A percentile compares a stretch with the other conserved stretches of the same genome.
These are phyloP conservation scores for Hymenoscyphus scutula DNA, from an alignment of 2,329 filamentous ascomycete genomes.

Conservation along the genomic window DNA sequence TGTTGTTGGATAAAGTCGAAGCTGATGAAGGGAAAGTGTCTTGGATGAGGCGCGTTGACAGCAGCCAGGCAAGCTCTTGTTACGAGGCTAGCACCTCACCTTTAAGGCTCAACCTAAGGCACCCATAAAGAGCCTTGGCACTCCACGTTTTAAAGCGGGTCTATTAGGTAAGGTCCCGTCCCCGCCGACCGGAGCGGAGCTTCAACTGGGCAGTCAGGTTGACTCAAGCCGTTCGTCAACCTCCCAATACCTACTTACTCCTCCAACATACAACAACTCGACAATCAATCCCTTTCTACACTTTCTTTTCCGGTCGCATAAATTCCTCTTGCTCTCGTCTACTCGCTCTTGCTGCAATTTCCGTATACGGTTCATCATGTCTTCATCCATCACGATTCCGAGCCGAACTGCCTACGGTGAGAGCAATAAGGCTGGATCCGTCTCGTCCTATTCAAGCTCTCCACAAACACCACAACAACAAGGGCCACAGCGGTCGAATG, in stretches of 20 bases:
- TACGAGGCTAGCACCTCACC: conserved; percentile 1
- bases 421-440: conserved; percentile 47
- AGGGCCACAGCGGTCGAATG: conserved; percentile 44
- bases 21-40: conserved; percentile 3
- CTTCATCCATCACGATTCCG: conserved; percentile 69
- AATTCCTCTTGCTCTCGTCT: conserved; percentile 3
- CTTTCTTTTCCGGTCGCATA: neutral
- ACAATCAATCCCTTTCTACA: conserved; percentile 3
- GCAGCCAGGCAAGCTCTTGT: conserved; percentile 9
- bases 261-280: neutral
- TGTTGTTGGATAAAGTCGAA: conserved; percentile 1
- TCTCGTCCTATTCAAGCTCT: conserved; percentile 58
- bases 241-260: neutral
- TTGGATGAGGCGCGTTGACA: neutral
- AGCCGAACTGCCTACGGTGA: conserved; percentile 41
- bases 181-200: neutral
- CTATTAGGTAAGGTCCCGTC: neutral
- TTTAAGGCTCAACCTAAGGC: neutral
- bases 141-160: neutral
- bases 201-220: too few relatives aligned
- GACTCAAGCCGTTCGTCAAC: conserved; percentile 7
- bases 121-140: neutral
- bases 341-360: neutral
- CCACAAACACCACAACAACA: conserved; percentile 48
- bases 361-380: conserved; percentile 42